Base-by-base conservation (phyloP, 2,329 filamentous ascomycete genomes). In the Scedosporium aurantiacum region DNA sequence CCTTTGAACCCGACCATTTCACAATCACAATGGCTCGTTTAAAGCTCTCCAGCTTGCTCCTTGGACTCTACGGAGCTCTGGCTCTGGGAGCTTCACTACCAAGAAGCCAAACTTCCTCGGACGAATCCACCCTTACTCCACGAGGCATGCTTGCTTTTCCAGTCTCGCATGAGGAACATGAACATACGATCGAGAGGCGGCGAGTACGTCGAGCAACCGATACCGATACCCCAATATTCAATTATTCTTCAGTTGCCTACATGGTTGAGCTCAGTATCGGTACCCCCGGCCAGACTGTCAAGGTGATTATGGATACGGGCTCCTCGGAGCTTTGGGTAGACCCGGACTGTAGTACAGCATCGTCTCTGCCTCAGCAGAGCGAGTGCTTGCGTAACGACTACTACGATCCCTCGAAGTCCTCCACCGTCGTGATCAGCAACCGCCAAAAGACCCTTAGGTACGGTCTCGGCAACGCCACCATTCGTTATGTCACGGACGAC, bases 281-380 rank as follows among this genome's bases (percentile, higher is more conserved):
- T 7, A 74, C 70, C 0, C 75, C 75, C 4, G 68, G 69, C 4
- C 73, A 76, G 61, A 61, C 65, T 3, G 72, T 77, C 54, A 72
- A 68, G 40, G 72, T 77, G 63, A 70, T 73, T 63, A 70, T 77
- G 57, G 75, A 77, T 62, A 77, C 75, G 0, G 74, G 74, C 16
- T 76, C 75, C 3, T 67, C 69, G 7, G 74, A 77, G 64, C 69
- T 76, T 4, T 77, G 75, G 75, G 73, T 77, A 43, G 75, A 77
- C 61, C 75, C 75, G 5, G 67, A 70, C 6, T 77, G 75, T 65
- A 23, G 16, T 55, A 59, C 54, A 16, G 64, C 64, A 54, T 61
- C 63, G 32, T 63, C 63, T 10, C 27, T 55, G 5, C 60, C 63
- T 4, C 64, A 65, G 25, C 47, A 63, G 21, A 47, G 57, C 14